These are phyloP conservation scores for Clavariopsis aquatica DNA, from an alignment of 495 filamentous ascomycete genomes.

Conservation along the genomic window DNA sequence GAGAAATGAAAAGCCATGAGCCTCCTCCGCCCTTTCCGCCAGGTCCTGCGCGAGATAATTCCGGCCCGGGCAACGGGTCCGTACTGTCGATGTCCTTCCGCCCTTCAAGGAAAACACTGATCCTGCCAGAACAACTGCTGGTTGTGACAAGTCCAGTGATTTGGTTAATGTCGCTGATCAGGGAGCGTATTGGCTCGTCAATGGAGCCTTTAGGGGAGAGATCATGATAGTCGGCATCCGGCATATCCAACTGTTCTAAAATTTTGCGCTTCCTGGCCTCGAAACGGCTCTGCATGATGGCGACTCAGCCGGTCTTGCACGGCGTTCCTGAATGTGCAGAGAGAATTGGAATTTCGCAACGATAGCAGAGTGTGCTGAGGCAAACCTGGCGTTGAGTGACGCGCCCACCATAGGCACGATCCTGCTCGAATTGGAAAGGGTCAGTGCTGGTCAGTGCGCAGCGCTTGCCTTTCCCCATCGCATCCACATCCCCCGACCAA, in stretches of 20 bases:
- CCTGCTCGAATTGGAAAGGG: not conserved
- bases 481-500: not conserved
- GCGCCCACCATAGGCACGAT: not conserved
- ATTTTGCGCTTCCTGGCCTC: conserved; percentile 64
- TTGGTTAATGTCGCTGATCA: conserved; percentile 75
- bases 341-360: too few species aligned
- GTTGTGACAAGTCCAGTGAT: conserved; percentile 78
- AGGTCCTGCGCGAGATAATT: conserved; percentile 35
- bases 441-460: not conserved
- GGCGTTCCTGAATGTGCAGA: too few species aligned
- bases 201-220: conserved; percentile 83
- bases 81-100: conserved; percentile 45
- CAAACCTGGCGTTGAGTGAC: conserved; percentile 6
- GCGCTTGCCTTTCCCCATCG: not conserved
- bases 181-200: conserved; percentile 70
- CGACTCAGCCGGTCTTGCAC: not conserved
- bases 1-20: conserved; percentile 83
- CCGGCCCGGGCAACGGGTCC: not conserved
- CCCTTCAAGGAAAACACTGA: conserved; percentile 85
- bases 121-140: conserved; percentile 83
- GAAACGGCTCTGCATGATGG: conserved; percentile 48
- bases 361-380: not conserved
- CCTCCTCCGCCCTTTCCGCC: conserved; percentile 76
- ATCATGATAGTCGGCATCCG: conserved; percentile 69
- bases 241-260: conserved; percentile 61